Evolutionary conservation across 768 basidiomycete species (phyloP).

Genomic region (Tulasnella sp.): DNA sequence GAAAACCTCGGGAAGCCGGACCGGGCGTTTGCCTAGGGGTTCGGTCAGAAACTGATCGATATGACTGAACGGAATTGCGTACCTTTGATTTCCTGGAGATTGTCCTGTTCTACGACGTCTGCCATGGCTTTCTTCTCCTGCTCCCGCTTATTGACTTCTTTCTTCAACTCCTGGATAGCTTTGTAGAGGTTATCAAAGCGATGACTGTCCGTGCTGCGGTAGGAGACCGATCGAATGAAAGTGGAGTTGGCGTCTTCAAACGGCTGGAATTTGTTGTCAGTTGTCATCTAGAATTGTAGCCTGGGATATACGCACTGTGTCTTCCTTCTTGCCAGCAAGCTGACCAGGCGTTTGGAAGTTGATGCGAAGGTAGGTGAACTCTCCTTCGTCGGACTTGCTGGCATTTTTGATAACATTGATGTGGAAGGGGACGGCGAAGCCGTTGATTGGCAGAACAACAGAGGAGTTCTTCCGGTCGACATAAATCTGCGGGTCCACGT

Average conservation of each 20-base stretch:
- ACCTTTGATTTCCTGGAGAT: conserved; percentile 80
- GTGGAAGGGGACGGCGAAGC: conserved; percentile 94
- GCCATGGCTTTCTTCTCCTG: conserved; percentile 98
- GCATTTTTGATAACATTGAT: conserved; percentile 98
- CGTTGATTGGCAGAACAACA: conserved; percentile 86
- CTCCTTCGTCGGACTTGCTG: conserved; percentile 94
- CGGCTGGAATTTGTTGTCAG: conserved; percentile 43
- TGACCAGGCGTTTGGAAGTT: conserved; percentile 99
- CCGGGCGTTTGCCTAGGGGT: conserved; percentile 38
- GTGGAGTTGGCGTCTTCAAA: conserved; percentile 96
- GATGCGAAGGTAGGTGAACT: conserved; percentile 88
- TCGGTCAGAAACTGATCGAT: background rate
- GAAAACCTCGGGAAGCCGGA: conserved; percentile 84
- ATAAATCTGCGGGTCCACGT: conserved; percentile 51
- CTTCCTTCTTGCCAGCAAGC: conserved; percentile 95
- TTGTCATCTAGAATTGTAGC: background rate
- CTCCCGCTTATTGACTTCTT: conserved; percentile 93
- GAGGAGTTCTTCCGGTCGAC: conserved; percentile 88
- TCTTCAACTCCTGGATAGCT: conserved; percentile 91
- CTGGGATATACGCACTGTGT: conserved; percentile 53
- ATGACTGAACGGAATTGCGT: background rate
- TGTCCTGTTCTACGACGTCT: conserved; percentile 93
- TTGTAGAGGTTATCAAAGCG: conserved; percentile 85
- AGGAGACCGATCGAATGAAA: conserved; percentile 91
- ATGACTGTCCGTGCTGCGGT: conserved; percentile 80